Evolutionary conservation across 306 rosid genomes (phyloP), one percentile per base, ranked within the genome.

Genomic region (Sechiopsis laciniata): DNA sequence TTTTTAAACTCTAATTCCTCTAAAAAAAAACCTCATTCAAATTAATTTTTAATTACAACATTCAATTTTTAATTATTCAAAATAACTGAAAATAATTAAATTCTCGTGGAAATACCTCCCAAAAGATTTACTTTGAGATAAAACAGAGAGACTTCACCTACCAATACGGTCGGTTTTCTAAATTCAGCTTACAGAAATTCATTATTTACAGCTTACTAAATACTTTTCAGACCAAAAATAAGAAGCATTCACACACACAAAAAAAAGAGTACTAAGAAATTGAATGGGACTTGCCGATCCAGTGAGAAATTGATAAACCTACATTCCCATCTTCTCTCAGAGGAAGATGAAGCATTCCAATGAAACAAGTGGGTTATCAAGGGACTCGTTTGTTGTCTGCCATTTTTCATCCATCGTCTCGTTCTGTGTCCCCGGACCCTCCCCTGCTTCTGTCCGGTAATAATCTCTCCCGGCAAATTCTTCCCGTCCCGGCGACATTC

Each of bases 291-390:
- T 68, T 10, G 21, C 17, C 57, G 20, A 56, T 50, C 13, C 55
- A 6, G 56, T 13, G 17, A 20, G 21, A 40, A 40, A 40, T 42
- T 42, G 12, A 42, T 42, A 8, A 32, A 32, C 2, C 21, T 68
- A 10, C 8, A 26, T n/a, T 8, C 15, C 14, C 45, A 0, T 5
- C 56, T 52, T 32, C 10, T 10, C 6, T 42, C 80, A 92, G 16
- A 92, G 85, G 73, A 92, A 92, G 54, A 90, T 93, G 84, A 94
- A 94, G 84, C 99, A 94, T 74, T 94, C 99, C 84, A 94, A 79
- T 37, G 99, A 91, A 17, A 94, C 96, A 26, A 84, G 89, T 26
- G 99, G 99, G 79, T 94, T 90, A 24, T 94, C 99, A 48, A 94
- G 74, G 2, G 95, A 89, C 72, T 90, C 98, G 12, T 78, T 84